A percentile compares a stretch with the other conserved stretches of the same genome.
phyloP scores from a whole-genome alignment of 805 yeast genomes.

The Wickerhamomyces sydowiorum region DNA sequence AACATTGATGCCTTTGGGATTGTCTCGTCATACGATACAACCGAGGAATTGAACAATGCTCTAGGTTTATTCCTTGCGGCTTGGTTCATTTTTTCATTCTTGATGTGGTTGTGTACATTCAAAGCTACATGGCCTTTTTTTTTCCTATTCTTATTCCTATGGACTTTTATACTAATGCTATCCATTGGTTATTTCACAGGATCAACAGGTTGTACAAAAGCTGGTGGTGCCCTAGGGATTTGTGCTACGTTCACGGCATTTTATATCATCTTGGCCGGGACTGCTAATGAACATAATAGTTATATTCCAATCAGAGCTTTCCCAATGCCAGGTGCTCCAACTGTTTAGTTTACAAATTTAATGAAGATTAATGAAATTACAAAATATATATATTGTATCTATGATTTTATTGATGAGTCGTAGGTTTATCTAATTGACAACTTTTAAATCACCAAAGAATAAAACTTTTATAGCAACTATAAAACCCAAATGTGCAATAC shows the following conservation, averaged over 20 bases:
- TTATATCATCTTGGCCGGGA: constrained; percentile 43
- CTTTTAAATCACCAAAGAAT: constrained; percentile 46
- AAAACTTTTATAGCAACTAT: constrained; percentile 60
- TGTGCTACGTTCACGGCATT: constrained; percentile 38
- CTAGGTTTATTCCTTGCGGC: constrained; percentile 44
- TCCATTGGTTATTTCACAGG: constrained; percentile 38
- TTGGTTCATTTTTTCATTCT: constrained; percentile 46
- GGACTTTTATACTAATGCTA: constrained; percentile 21
- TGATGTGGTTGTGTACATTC: constrained; percentile 39
- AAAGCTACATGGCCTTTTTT: constrained; percentile 47
- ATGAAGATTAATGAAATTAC: not conserved
- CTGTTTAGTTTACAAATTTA: not conserved
- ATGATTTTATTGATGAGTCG: not conserved
- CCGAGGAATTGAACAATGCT: constrained; percentile 34
- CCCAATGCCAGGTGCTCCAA: constrained; percentile 1
- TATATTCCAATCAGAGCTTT: constrained; percentile 2
- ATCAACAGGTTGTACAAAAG: constrained; percentile 27
- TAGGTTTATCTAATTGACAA: constrained; percentile 11
- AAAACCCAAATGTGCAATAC: constrained; percentile 47
- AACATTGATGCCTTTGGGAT: constrained; percentile 39
- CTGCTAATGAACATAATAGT: constrained; percentile 19
- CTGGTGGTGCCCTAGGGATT: constrained; percentile 45
- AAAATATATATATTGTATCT: not conserved
- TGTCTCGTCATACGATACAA: constrained; percentile 30
- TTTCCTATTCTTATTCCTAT: constrained; percentile 9